Evolutionary conservation across 2,329 filamentous ascomycete species (phyloP).

Genomic region (Epichloe glyceriae): DNA sequence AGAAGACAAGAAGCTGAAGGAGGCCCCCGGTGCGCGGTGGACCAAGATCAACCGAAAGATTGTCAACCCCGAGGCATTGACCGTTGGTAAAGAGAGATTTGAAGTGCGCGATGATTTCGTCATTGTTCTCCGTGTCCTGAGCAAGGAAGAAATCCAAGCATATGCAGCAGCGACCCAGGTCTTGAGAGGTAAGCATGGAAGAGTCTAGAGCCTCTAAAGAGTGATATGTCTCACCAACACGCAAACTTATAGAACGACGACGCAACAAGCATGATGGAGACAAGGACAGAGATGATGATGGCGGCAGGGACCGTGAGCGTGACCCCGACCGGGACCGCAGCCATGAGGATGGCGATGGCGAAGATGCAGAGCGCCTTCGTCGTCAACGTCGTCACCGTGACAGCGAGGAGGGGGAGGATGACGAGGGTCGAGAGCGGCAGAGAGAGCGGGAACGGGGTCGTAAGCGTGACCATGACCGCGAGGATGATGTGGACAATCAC

Average conservation of each 20-base stretch:
- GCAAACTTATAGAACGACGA: slow-evolving; percentile 15
- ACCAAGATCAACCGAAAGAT: slow-evolving; percentile 82
- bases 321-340: slow-evolving; percentile 2
- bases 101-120: slow-evolving; percentile 90
- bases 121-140: slow-evolving; percentile 78
- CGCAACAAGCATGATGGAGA: slow-evolving; percentile 23
- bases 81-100: slow-evolving; percentile 77
- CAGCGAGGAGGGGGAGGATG: slow-evolving; percentile 9
- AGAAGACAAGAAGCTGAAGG: slow-evolving; percentile 58
- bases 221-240: neutral
- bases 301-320: neutral
- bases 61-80: slow-evolving; percentile 80
- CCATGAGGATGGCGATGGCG: slow-evolving; percentile 6
- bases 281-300: slow-evolving; percentile 19
- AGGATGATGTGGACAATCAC: slow-evolving; percentile 8
- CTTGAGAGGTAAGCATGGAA: slow-evolving; percentile 52
- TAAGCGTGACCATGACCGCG: slow-evolving; percentile 5
- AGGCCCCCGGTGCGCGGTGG: slow-evolving; percentile 80
- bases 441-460: neutral
- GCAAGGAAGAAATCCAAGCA: slow-evolving; percentile 77
- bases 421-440: neutral
- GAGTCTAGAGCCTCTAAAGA: neutral
- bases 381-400: slow-evolving; percentile 8
- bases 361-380: slow-evolving; percentile 12
- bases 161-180: slow-evolving; percentile 72